Evolutionary conservation across 768 basidiomycete genomes (phyloP).

Genomic region (Piloderma croceum): DNA sequence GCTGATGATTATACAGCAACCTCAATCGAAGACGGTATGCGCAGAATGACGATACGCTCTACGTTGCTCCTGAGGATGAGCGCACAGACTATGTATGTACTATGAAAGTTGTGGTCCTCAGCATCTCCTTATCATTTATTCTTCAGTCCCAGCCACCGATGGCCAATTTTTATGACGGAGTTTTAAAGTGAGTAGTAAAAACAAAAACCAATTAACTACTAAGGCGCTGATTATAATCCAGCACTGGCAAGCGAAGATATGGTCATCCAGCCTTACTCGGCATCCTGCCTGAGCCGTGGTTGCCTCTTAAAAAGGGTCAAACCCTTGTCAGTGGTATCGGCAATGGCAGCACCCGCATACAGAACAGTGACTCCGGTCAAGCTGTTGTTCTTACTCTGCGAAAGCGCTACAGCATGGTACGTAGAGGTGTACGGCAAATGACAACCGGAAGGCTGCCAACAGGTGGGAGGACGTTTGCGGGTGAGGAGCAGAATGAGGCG

Average conservation of each 20-base stretch:
- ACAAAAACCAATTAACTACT: neutral
- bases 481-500: constrained; percentile 2
- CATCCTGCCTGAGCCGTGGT: constrained; percentile 88
- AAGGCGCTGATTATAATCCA: constrained; percentile 22
- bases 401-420: constrained; percentile 56
- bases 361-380: constrained; percentile 41
- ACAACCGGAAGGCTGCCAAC: neutral
- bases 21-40: constrained; percentile 84
- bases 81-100: constrained; percentile 76
- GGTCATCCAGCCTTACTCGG: constrained; percentile 96
- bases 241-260: constrained; percentile 91
- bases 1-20: constrained; percentile 44
- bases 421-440: constrained; percentile 24
- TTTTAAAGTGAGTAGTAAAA: constrained; percentile 63
- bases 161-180: constrained; percentile 90
- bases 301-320: constrained; percentile 83
- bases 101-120: neutral
- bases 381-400: constrained; percentile 81
- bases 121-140: constrained; percentile 6
- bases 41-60: constrained; percentile 89
- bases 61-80: constrained; percentile 92
- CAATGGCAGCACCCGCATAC: constrained; percentile 42
- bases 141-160: constrained; percentile 90
- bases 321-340: constrained; percentile 65
- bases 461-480: neutral